Evolutionary conservation across 768 basidiomycete species (phyloP).

Genomic region (Exsudoporus frostii): DNA sequence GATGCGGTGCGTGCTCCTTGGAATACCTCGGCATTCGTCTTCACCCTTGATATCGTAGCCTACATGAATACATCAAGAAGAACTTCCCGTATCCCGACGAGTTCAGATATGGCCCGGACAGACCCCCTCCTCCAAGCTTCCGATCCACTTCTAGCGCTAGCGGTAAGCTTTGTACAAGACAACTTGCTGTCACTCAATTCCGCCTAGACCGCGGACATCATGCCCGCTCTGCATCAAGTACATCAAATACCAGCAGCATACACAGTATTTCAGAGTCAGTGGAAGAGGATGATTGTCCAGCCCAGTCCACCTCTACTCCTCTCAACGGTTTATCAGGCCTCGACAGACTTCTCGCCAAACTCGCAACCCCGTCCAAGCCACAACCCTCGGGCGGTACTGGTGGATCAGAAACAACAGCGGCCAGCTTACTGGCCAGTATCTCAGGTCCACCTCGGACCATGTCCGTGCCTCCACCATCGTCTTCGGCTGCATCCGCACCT

Average conservation of each 20-base stretch:
- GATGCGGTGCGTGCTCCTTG: constrained; percentile 47
- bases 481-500: constrained; percentile 26
- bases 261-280: constrained; percentile 34
- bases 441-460: constrained; percentile 40
- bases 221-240: constrained; percentile 30
- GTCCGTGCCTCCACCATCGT: constrained; percentile 27
- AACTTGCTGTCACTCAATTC: constrained; percentile 3
- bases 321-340: constrained; percentile 35
- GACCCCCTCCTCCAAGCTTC: constrained; percentile 58
- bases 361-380: constrained; percentile 22
- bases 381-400: constrained; percentile 22
- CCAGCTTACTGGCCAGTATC: constrained; percentile 45
- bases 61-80: constrained; percentile 64
- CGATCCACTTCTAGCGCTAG: constrained; percentile 32
- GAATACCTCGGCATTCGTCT: not conserved
- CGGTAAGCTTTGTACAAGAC: constrained; percentile 11
- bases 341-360: constrained; percentile 44
- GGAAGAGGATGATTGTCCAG: constrained; percentile 22
- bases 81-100: constrained; percentile 70
- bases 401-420: constrained; percentile 35
- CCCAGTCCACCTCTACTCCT: constrained; percentile 10
- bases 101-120: constrained; percentile 64
- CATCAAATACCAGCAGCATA: constrained; percentile 34
- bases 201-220: constrained; percentile 25
- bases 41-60: constrained; percentile 32